Percentiles rank a stretch among this genome's conserved stretches.
Conservation (phyloP, 257 asterid genomes). For the Coffea canephora region DNA sequence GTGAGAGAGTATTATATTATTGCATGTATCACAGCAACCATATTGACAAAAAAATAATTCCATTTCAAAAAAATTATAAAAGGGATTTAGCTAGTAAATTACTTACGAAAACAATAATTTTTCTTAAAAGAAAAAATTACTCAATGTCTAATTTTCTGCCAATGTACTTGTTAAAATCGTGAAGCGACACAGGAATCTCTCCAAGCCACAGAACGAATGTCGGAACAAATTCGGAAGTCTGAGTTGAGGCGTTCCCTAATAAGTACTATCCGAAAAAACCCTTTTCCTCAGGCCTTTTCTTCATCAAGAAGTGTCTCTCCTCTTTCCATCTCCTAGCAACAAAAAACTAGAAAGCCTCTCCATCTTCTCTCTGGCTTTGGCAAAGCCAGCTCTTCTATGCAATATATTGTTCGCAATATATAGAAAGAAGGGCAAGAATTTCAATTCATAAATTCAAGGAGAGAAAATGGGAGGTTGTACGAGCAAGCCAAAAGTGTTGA, state of each 20-base stretch:
- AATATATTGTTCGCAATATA: neutral
- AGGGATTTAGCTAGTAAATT: neutral
- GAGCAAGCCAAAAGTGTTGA: constrained; percentile 38
- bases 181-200: constrained; percentile 6
- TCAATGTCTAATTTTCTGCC: neutral
- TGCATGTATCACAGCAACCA: too few species aligned
- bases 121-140: neutral
- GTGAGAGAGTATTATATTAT: too few species aligned
- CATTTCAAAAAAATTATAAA: neutral
- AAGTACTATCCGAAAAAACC: neutral
- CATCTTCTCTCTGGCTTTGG: neutral
- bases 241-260: neutral
- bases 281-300: neutral
- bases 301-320: neutral
- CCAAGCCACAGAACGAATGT: constrained; percentile 5
- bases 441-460: too few species aligned
- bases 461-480: constrained; percentile 55
- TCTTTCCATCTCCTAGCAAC: constrained; percentile 9
- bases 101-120: neutral
- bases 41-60: too few species aligned
- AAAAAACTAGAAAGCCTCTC: neutral
- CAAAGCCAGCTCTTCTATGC: neutral
- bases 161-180: neutral
- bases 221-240: neutral
- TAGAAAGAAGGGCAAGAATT: neutral